Base-by-base conservation (phyloP, 228 moss, liverwort and hornwort species). In the Sphagnum magellanicum region DNA sequence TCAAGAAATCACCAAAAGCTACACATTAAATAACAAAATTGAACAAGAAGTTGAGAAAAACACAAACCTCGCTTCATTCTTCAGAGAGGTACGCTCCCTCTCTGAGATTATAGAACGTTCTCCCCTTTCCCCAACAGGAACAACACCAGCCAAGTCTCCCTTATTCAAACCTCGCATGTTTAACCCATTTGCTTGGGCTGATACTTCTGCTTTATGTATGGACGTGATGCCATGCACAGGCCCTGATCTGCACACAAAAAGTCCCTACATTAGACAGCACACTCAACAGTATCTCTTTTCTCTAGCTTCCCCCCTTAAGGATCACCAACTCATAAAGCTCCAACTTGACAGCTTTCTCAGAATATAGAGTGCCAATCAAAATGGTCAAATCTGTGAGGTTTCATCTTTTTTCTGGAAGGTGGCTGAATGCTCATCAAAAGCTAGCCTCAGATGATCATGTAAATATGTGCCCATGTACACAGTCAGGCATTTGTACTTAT, bases 161-260 rank as follows among this genome's bases (percentile, higher is more conserved):
- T 84, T 96, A 70, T 72, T 86, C 46, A 69, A 70, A 59, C 84
- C 90, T 50, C 95, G 92, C 51, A 82, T 48, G 16, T 83, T 74
- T 66, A 81, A 75, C 63, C 95, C 95, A 72, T 91, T 92, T 49
- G 83, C 72, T 77, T 86, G 86, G 60, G 76, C 85, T 64, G 77
- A 77, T 49, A 81, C 83, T 69, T 96, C 95, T 70, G 95, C 86
- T 73, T 92, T 96, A 74, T 92, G 95, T 69, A 86, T 71, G 12
- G 95, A 88, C 4, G 83, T 79, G 60, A 84, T 88, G 68, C 92
- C 92, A 69, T 92, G 82, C 63, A 96, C 92, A 17, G 92, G 95
- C 57, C 95, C 95, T 58, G 95, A 96, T 84, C 95, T 96, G 88
- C 32, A 32, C 1, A 32, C 32, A 32, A 3, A 32, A 32, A 32